These are phyloP conservation scores for Naganishia antarctica DNA, from an alignment of 768 basidiomycete genomes.

Conservation along the genomic window DNA sequence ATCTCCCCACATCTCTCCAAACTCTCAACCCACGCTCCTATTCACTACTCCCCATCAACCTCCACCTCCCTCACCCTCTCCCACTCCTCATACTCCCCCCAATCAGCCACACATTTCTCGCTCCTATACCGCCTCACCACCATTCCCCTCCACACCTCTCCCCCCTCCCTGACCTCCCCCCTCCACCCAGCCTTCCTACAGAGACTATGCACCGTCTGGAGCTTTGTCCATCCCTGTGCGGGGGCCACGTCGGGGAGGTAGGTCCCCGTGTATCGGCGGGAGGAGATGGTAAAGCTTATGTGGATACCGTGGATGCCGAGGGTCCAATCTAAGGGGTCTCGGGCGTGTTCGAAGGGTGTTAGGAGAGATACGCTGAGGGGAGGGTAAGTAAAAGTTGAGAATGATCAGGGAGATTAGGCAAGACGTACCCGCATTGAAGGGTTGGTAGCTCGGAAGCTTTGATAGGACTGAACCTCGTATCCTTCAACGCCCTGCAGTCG, in stretches of 20 bases:
- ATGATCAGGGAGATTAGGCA: neutral
- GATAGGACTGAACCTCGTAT: constrained; percentile 76
- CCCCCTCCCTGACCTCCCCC: constrained; percentile 36
- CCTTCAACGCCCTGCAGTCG: constrained; percentile 50
- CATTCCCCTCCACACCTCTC: constrained; percentile 40
- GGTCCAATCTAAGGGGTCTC: constrained; percentile 86
- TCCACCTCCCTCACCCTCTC: constrained; percentile 16
- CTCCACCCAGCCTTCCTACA: constrained; percentile 82
- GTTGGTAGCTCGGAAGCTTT: constrained; percentile 66
- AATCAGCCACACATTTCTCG: constrained; percentile 38
- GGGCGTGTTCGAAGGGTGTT: constrained; percentile 82
- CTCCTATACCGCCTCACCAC: constrained; percentile 43
- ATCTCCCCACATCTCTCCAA: too few relatives aligned
- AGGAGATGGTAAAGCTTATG: constrained; percentile 62
- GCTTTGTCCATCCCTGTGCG: constrained; percentile 89
- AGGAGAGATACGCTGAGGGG: constrained; percentile 73
- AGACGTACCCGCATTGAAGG: constrained; percentile 62
- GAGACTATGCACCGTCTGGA: constrained; percentile 82
- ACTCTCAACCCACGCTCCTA: too few relatives aligned
- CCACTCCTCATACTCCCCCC: constrained; percentile 37
- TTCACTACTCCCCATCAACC: too few relatives aligned
- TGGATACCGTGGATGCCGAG: constrained; percentile 87
- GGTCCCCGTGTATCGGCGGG: constrained; percentile 63
- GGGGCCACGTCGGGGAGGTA: constrained; percentile 89
- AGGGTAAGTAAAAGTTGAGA: neutral